Evolutionary conservation across 140 eudicot species (phyloP).

Genomic region (Ambrosia hybrid): DNA sequence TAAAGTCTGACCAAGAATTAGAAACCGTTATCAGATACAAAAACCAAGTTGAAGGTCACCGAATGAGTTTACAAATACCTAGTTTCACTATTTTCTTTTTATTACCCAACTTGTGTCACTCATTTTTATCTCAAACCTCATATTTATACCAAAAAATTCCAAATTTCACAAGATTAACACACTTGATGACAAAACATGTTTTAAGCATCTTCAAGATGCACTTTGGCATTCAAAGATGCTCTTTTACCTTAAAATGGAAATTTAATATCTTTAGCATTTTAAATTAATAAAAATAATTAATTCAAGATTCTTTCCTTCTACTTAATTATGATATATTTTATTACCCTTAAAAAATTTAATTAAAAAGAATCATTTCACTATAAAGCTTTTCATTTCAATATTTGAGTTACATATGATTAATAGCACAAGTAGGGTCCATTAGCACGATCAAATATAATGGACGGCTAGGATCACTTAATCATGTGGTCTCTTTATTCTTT

Average conservation of each 20-base stretch:
- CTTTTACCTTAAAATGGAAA: constrained; percentile 20
- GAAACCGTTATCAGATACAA: too few species aligned
- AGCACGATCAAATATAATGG: constrained; percentile 25
- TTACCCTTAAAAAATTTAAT: constrained; percentile 27
- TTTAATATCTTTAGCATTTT: constrained; percentile 22
- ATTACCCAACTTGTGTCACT: too few species aligned
- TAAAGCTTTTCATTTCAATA: constrained; percentile 17
- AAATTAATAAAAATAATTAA: constrained; percentile 29
- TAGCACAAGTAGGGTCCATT: constrained; percentile 28
- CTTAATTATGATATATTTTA: constrained; percentile 17
- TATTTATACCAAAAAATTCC: too few species aligned
- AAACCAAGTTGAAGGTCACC: too few species aligned
- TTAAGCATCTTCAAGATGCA: too few species aligned
- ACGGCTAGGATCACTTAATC: constrained; percentile 34
- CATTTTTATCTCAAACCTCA: too few species aligned
- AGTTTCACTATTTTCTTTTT: too few species aligned
- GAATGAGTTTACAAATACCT: too few species aligned
- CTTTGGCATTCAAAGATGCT: too few species aligned
- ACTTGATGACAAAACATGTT: too few species aligned
- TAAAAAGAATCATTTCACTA: constrained; percentile 24
- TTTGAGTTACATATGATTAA: constrained; percentile 41
- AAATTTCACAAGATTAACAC: too few species aligned
- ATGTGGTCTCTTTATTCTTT: constrained; percentile 12
- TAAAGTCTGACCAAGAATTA: too few species aligned
- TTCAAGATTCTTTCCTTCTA: constrained; percentile 38